phyloP scores from a whole-genome alignment of 2,329 filamentous ascomycete genomes.

The Alternaria arborescens region DNA sequence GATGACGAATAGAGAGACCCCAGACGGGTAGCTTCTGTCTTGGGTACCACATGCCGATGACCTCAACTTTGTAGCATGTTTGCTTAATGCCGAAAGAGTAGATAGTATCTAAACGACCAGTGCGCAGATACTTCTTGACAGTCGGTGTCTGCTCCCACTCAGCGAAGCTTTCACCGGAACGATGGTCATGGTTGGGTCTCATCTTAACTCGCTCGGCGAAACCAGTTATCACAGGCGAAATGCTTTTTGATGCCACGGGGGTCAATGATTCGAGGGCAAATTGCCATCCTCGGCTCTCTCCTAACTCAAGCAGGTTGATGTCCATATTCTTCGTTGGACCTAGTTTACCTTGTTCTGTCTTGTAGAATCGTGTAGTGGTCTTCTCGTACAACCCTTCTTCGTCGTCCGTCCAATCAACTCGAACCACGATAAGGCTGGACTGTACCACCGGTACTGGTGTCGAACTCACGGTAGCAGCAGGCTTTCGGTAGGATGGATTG shows the following conservation, averaged over 20 bases:
- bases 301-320: constrained; percentile 45
- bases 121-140: constrained; percentile 20
- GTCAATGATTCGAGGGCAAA: constrained; percentile 42
- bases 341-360: constrained; percentile 22
- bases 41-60: constrained; percentile 41
- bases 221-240: constrained; percentile 31
- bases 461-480: neutral
- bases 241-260: constrained; percentile 19
- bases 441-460: neutral
- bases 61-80: constrained; percentile 40
- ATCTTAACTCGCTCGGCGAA: constrained; percentile 37
- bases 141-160: constrained; percentile 29
- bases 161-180: constrained; percentile 29
- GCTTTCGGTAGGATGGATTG: constrained; percentile 3
- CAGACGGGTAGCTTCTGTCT: constrained; percentile 32
- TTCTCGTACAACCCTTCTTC: constrained; percentile 44
- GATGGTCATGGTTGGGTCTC: constrained; percentile 21
- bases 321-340: constrained; percentile 38
- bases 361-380: constrained; percentile 32
- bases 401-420: constrained; percentile 45
- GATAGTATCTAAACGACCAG: constrained; percentile 35
- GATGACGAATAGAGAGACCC: constrained; percentile 43
- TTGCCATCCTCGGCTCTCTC: constrained; percentile 41
- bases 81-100: constrained; percentile 42
- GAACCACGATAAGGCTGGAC: constrained; percentile 30